Base-by-base conservation (phyloP, 768 basidiomycete species). In the Lactifluus subvellereus region DNA sequence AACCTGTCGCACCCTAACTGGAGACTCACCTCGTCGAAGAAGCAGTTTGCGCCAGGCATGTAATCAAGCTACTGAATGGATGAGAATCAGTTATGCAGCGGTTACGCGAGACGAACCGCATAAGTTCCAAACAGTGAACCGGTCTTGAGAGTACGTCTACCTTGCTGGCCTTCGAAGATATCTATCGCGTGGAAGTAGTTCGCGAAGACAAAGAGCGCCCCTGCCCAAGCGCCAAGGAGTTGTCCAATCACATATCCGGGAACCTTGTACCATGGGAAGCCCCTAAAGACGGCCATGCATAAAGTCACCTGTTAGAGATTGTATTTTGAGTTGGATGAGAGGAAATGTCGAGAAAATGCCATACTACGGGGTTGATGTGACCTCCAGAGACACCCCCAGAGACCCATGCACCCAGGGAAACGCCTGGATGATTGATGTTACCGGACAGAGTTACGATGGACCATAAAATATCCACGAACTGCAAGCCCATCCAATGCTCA, bases 261-360 rank as follows among this genome's bases (percentile, higher is more conserved):
- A 0, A 91, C 91, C 71, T 92, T 92, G 67, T 78, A 80, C 86
- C 88, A 88, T 0, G 91, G 88, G 73, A 93, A 91, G 51, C 79
- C 80, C 65, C 90, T 83, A 72, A 84, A 84, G 2, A 82, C 76
- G 4, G 87, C 88, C 50, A 91, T 69, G 14, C 84, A 79, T 54
- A 93, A 73, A 18, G 91, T 93, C 30, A 91, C 79, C 85, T 87
- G 37, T 33, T 20, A 8, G 1, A 32, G 1, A 32, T 52, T 18
- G 16, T 27, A 18, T 32, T 42, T 32, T 16, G 37, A 59, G 37
- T 27, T 16, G 4, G 6, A 32, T 8, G 22, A 27, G 3, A 30
- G 37, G 9, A 57, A 11, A 32, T 11, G 6, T 4, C 35, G 6
- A 35, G 43, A 30, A 30, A 40, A 14, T 38, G n/a, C 33, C 59